These are phyloP conservation scores for Atalantia buxifolia DNA, from an alignment of 345 rosid genomes.

Conservation along the genomic window DNA sequence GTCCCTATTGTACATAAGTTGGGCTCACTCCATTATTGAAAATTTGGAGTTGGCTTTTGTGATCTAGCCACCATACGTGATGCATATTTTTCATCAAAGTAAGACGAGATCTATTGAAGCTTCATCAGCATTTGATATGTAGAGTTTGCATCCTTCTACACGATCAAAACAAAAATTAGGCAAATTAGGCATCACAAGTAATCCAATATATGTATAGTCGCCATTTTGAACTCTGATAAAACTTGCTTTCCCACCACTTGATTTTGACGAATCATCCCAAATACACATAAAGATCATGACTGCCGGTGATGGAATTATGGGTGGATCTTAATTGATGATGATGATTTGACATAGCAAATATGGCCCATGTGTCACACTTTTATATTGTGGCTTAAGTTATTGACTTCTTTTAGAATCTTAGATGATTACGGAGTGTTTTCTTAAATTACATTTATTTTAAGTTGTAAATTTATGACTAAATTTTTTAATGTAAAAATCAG, in stretches of 20 bases:
- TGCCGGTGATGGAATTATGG: not conserved
- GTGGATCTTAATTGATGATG: not conserved
- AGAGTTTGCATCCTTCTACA: not conserved
- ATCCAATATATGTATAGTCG: not conserved
- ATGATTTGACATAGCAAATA: not conserved
- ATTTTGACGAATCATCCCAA: not conserved
- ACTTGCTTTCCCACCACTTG: not conserved
- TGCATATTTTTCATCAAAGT: not conserved
- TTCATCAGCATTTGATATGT: not conserved
- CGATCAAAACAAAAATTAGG: not conserved
- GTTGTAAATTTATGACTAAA: too few relatives aligned
- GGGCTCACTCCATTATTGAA: too few relatives aligned
- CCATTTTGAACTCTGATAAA: not conserved
- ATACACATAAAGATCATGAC: not conserved
- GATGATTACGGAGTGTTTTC: too few relatives aligned
- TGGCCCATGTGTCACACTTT: slow-evolving; percentile 1
- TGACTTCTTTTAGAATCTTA: not conserved
- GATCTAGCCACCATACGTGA: not conserved
- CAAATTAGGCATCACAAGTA: not conserved
- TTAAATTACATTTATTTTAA: too few relatives aligned
- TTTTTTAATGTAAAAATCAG: too few relatives aligned
- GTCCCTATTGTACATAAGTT: too few relatives aligned
- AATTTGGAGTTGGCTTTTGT: not conserved
- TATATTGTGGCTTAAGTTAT: not conserved
- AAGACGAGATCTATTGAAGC: not conserved